phyloP scores from a whole-genome alignment of 176 grass and related monocot species.

The Phoenix roebelenii region DNA sequence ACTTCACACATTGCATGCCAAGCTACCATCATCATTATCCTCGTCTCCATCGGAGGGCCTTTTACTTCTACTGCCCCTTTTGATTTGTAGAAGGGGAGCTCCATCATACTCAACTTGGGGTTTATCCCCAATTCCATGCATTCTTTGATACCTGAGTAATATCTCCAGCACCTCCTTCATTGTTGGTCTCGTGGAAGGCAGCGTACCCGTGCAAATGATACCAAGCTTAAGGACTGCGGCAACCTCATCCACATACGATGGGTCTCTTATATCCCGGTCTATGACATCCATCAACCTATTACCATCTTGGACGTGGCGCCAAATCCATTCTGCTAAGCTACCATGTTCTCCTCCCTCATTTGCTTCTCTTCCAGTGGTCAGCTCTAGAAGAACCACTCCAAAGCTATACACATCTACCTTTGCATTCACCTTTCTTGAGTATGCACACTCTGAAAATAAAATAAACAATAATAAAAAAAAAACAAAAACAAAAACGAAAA shows the following conservation, averaged over 20 bases:
- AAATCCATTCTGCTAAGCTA: conserved; percentile 53
- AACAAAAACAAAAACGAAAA: not conserved
- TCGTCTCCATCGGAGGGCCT: not conserved
- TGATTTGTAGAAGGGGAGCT: conserved; percentile 31
- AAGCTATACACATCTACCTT: conserved; percentile 91
- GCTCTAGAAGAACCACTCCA: conserved; percentile 80
- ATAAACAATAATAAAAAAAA: not conserved
- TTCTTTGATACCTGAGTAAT: conserved; percentile 41
- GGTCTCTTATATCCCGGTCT: conserved; percentile 33
- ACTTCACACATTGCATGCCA: conserved; percentile 35
- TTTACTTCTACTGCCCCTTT: not conserved
- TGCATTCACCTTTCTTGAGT: conserved; percentile 55
- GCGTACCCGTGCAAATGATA: conserved; percentile 38
- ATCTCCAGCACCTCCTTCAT: conserved; percentile 69
- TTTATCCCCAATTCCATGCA: conserved; percentile 17
- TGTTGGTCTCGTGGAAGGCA: conserved; percentile 45
- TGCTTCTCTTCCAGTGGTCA: conserved; percentile 52
- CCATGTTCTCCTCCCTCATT: conserved; percentile 51
- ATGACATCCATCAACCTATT: conserved; percentile 26
- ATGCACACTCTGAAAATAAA: conserved; percentile 38
- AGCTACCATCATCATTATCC: conserved; percentile 12
- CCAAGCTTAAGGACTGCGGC: conserved; percentile 59
- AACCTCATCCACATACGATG: conserved; percentile 33
- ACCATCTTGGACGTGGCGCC: conserved; percentile 29
- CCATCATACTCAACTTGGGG: conserved; percentile 26